phyloP scores from a whole-genome alignment of 371 early-diverging fungal genomes.

The Mucor piriformis region DNA sequence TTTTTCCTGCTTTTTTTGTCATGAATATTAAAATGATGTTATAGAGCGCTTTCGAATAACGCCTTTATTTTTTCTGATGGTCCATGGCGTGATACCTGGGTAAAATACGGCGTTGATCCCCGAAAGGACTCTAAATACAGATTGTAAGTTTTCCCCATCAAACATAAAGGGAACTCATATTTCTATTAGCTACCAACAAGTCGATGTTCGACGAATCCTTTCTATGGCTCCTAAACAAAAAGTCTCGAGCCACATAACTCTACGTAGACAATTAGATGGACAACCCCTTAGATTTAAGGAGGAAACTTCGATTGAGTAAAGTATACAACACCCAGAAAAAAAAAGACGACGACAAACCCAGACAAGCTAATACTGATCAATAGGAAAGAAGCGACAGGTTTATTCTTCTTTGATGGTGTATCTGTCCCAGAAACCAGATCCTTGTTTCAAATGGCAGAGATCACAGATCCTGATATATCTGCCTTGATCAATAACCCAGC shows the following conservation, averaged over 20 bases:
- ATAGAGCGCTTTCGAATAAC: conserved; percentile 37
- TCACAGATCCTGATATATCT: conserved; percentile 29
- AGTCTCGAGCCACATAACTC: background rate
- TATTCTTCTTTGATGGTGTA: conserved; percentile 25
- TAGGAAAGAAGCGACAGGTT: background rate
- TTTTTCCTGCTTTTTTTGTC: background rate
- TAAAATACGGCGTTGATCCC: conserved; percentile 67
- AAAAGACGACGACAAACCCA: no score
- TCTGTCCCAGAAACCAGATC: background rate
- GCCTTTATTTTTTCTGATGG: conserved; percentile 57
- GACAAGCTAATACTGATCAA: no score
- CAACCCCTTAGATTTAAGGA: background rate
- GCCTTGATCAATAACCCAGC: conserved; percentile 13
- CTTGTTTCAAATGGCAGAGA: conserved; percentile 27
- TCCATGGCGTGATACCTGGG: conserved; percentile 68
- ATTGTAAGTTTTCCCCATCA: conserved; percentile 33
- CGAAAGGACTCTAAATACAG: conserved; percentile 44
- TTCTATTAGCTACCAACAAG: background rate
- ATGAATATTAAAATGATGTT: background rate
- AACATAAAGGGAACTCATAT: background rate
- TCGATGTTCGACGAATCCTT: conserved; percentile 1
- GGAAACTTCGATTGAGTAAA: no score
- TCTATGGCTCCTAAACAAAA: background rate
- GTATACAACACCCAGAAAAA: no score
- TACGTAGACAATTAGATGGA: background rate